These are phyloP conservation scores for Nitzschia sp. DNA, from an alignment of 108 stramenopile genomes.

Conservation along the genomic window DNA sequence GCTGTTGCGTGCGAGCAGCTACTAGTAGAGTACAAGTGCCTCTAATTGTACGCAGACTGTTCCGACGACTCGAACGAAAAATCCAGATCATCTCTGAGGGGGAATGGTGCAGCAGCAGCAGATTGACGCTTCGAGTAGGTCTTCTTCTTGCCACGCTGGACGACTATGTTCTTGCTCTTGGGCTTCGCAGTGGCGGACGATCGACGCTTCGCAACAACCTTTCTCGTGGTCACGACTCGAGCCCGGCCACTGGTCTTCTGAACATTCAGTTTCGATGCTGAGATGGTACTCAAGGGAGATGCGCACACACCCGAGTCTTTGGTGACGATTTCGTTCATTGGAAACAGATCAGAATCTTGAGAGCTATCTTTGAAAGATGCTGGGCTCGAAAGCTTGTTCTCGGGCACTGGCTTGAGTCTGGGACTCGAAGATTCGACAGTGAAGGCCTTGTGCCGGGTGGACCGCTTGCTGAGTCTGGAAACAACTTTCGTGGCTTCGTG, in stretches of 20 bases:
- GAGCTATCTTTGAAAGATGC: no score
- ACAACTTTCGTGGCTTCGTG: neutral
- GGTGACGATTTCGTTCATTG: neutral
- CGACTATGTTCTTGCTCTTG: neutral
- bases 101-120: no score
- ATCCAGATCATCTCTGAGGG: no score
- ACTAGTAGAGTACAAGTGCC: no score
- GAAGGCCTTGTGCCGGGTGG: neutral
- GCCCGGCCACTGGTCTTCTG: neutral
- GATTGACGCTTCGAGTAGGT: constrained; percentile 4
- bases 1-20: no score
- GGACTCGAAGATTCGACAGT: neutral
- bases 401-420: no score
- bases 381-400: no score
- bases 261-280: neutral
- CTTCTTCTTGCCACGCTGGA: neutral
- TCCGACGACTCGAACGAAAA: no score
- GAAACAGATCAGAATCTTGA: neutral
- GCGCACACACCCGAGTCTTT: neutral
- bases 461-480: neutral
- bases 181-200: neutral
- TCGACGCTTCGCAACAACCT: neutral
- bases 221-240: neutral
- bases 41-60: no score
- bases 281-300: neutral